Conservation (phyloP, 306 rosid genomes). For the Quillaja saponaria region DNA sequence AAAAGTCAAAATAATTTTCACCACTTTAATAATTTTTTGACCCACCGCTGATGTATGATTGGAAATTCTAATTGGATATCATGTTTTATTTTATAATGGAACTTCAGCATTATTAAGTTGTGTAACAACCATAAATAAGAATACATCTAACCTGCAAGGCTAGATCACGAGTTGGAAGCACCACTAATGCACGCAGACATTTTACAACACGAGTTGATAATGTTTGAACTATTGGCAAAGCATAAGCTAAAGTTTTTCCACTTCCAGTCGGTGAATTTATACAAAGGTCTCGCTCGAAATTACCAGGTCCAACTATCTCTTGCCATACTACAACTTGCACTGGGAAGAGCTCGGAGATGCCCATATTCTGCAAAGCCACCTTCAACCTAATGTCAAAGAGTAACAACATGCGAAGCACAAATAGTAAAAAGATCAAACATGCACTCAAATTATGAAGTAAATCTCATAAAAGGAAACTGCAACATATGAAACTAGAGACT, state of each 20-base stretch:
- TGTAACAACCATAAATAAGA: too few relatives aligned
- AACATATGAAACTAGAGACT: too few relatives aligned
- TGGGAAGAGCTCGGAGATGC: conserved; percentile 61
- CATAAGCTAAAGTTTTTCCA: conserved; percentile 88
- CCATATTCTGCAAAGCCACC: conserved; percentile 55
- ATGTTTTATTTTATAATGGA: too few relatives aligned
- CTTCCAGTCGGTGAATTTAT: conserved; percentile 94
- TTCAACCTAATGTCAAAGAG: conserved; percentile 50
- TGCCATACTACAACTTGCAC: conserved; percentile 90
- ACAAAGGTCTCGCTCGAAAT: conserved; percentile 80
- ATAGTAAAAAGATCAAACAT: too few relatives aligned
- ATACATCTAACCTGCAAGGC: conserved; percentile 70
- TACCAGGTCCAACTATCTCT: conserved; percentile 83
- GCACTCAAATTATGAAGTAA: too few relatives aligned
- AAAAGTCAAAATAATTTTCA: background rate
- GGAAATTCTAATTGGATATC: too few relatives aligned
- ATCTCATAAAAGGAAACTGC: too few relatives aligned
- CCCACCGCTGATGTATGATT: too few relatives aligned
- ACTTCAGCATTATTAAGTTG: too few relatives aligned
- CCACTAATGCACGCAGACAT: conserved; percentile 74
- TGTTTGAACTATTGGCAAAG: conserved; percentile 83
- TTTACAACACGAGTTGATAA: conserved; percentile 52
- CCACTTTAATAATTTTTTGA: background rate
- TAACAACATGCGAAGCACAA: background rate
- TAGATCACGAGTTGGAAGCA: conserved; percentile 88